Evolutionary conservation across 768 basidiomycete genomes (phyloP), one percentile per base, ranked within the genome.

Genomic region (button mushroom (Agaricus bisporus)): DNA sequence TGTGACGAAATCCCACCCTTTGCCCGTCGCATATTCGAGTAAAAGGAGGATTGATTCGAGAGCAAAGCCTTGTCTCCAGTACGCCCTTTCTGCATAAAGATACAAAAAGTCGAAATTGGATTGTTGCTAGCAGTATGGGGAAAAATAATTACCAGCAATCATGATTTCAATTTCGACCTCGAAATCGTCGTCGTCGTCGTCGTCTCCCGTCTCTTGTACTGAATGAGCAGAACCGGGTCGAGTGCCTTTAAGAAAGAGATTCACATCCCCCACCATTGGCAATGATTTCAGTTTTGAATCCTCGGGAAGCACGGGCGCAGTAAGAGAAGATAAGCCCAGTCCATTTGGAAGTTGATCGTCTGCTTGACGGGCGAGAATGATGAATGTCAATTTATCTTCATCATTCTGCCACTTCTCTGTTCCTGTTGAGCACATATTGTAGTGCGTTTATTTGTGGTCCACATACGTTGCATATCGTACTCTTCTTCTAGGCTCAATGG

Each of bases 231-330:
- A 26, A 12, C 28, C 28, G 32, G 65, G 63, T 18, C 67, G 66
- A 15, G 64, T 59, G 43, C 83, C 82, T 43, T 86, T 86, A 41
- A 95, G 68, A 66, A 97, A 97, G 25, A 97, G 68, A 66, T 97
- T 97, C 35, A 93, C 92, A 64, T 98, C 95, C 29, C 95, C 95
- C 17, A 95, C 71, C 92, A 95, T 94, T 9, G 76, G 79, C 15
- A 75, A 66, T 0, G 61, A 37, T 10, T 48, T 37, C 3, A 79
- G 56, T 7, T 55, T 74, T 62, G 64, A 67, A 60, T 72, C 68
- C 60, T 55, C 58, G 54, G 73, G 65, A 46, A 63, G 26, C 48
- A 71, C 42, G 7, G 57, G 18, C 9, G 51, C 44, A 1, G 29
- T 28, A 4, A 1, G 22, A 5, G 26, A 18, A 9, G 17, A 18